Evolutionary conservation across 2,329 filamentous ascomycete species (phyloP).

Genomic region (Exserohilum turcica): DNA sequence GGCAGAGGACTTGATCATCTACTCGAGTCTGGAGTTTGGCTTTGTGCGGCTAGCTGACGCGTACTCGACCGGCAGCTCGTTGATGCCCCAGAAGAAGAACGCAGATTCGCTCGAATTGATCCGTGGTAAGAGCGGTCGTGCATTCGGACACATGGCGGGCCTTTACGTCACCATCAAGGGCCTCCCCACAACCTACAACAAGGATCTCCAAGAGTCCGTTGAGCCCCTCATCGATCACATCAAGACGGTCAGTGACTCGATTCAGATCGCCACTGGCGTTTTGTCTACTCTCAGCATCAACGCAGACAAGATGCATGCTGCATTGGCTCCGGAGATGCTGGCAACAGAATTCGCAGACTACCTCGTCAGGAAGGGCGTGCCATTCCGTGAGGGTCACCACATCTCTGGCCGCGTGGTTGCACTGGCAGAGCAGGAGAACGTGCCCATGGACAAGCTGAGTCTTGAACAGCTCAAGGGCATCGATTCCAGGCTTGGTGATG

Average conservation of each 20-base stretch:
- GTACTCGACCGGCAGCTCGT: constrained; percentile 75
- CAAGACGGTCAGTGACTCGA: constrained; percentile 79
- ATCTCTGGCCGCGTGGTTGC: constrained; percentile 75
- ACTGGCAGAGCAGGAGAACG: constrained; percentile 68
- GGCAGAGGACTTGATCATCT: constrained; percentile 86
- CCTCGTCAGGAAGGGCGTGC: constrained; percentile 69
- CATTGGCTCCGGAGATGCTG: constrained; percentile 82
- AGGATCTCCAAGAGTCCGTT: constrained; percentile 86
- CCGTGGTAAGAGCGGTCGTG: constrained; percentile 75
- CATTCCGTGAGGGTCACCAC: constrained; percentile 81
- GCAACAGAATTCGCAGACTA: constrained; percentile 72
- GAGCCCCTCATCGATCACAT: constrained; percentile 85
- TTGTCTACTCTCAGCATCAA: constrained; percentile 72
- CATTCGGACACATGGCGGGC: constrained; percentile 81
- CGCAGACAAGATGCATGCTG: constrained; percentile 77
- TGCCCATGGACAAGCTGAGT: constrained; percentile 72
- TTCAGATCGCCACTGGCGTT: constrained; percentile 82
- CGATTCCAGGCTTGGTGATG: constrained; percentile 71
- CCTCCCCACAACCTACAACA: constrained; percentile 84
- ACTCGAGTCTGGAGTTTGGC: constrained; percentile 75
- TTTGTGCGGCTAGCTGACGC: constrained; percentile 78
- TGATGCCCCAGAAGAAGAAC: constrained; percentile 90
- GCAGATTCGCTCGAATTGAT: constrained; percentile 74
- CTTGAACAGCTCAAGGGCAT: constrained; percentile 70
- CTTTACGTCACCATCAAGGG: constrained; percentile 78